phyloP scores from a whole-genome alignment of 2,329 filamentous ascomycete species.

The Coleophoma eucalyptorum region DNA sequence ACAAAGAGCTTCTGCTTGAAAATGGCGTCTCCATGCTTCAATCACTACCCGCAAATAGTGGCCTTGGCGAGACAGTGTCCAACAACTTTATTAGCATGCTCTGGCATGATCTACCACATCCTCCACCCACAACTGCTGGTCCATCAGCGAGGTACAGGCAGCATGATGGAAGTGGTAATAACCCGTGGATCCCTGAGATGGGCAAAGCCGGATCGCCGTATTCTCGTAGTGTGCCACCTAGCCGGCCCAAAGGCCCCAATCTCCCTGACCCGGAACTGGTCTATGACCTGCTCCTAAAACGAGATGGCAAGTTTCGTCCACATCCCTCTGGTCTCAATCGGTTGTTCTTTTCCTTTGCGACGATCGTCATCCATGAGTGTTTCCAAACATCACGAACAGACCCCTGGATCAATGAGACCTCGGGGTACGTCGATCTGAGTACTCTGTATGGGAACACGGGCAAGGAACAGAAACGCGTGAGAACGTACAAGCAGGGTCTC shows the following conservation, averaged over 20 bases:
- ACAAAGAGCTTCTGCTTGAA: conserved; percentile 43
- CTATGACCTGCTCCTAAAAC: conserved; percentile 39
- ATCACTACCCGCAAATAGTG: conserved; percentile 42
- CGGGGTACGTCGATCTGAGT: conserved; percentile 42
- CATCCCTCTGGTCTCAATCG: conserved; percentile 41
- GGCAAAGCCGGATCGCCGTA: conserved; percentile 47
- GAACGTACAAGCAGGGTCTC: conserved; percentile 37
- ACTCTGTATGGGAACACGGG: conserved; percentile 41
- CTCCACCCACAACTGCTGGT: conserved; percentile 40
- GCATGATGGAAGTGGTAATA: conserved; percentile 42
- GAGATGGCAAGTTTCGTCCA: conserved; percentile 33
- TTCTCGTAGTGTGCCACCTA: conserved; percentile 37
- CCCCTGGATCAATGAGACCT: conserved; percentile 40
- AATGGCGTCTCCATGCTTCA: conserved; percentile 49
- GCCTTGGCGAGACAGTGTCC: conserved; percentile 41
- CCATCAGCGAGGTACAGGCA: conserved; percentile 38
- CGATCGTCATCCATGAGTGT: conserved; percentile 43
- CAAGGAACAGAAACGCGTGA: conserved; percentile 35
- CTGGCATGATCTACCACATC: conserved; percentile 48
- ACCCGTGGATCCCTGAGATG: conserved; percentile 45
- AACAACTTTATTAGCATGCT: conserved; percentile 49
- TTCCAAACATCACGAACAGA: conserved; percentile 37
- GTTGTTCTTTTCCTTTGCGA: conserved; percentile 43
- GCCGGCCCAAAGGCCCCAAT: conserved; percentile 44
- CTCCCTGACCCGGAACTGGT: conserved; percentile 43